Evolutionary conservation across 306 rosid species (phyloP), one percentile per base, ranked within the genome.

Genomic region (Dryas alaskensis): DNA sequence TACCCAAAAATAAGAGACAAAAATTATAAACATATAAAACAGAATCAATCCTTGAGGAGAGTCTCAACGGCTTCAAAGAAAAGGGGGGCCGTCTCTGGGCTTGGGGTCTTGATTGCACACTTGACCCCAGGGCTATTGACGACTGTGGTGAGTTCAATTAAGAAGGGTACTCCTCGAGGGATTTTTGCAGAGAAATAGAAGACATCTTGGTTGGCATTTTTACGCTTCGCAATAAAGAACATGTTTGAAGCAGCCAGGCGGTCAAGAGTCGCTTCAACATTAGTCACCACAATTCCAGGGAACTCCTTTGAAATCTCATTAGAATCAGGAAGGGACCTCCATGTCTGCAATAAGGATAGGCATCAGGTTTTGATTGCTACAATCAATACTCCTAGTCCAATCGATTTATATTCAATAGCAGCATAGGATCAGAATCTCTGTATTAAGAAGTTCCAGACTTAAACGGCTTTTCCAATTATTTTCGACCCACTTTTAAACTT

Each of bases 241-340:
- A 94, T 82, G 76, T 88, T 88, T 67, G 96, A 84, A 44, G 89
- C 81, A 42, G 90, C 86, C 52, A 94, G 81, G 61, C 60, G 95
- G 66, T 94, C 99, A 43, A 92, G 70, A 42, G 89, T 84, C 4
- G 84, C 82, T 31, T 92, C 99, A 8, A 81, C 92, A 25, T 78
- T 74, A 61, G 76, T 80, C 67, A 94, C 67, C 80, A 88, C 85
- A 52, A 87, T 57, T 52, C 79, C 72, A 25, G 95, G 89, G 82
- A 92, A 92, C 69, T 94, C 99, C 84, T 80, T 88, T 27, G 93
- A 88, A 65, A 94, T 86, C 86, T 94, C 96, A 61, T 94, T 94
- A 70, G 97, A 81, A 85, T 94, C 97, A 12, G 99, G 99, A 72
- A 94, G 90, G 71, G 97, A 92, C 83, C 99, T 88, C 99, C 99